Base-by-base conservation (phyloP, 352 stramenopile genomes). In the Phytopythium montanum region DNA sequence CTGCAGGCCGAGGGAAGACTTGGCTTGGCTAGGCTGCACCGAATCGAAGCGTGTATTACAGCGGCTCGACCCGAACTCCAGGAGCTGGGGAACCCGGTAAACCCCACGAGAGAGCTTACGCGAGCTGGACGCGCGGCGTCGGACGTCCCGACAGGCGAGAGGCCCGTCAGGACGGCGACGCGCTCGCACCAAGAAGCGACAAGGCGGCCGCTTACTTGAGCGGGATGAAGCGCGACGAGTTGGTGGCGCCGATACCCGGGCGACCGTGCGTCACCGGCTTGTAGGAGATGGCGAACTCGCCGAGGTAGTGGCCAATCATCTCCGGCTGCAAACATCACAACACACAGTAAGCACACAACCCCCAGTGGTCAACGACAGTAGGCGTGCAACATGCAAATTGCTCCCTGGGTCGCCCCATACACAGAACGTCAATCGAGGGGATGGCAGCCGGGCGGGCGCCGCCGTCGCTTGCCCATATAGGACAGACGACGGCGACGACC, bases 271-370 rank as follows among this genome's bases (percentile, higher is more conserved):
- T 91, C 51, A 99, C 97, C 56, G 97, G 96, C 90, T 99, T 99
- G 81, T 94, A 95, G 36, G 97, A 99, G 85, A 99, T 99, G 69
- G 97, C 98, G 74, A 99, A 99, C 82, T 99, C 98, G 83, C 95
- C 98, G 48, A 99, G 90, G 86, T 99, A 99, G 92, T 99, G 97
- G 64, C 97, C 98, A 61, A 99, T 97, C 98, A 99, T 99, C 80
- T 99, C 97, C 31, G 97, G 95, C 88, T 94, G 65, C 45, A 29
- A 71, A 63, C 31, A 48, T 44, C 12, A 60, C 48, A 53, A 14
- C 53, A n/a, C 42, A 46, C 14, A 18, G 66, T 71, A 28, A 80
- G 60, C 51, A 72, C 48, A 64, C 50, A 33, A 50, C 26, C 60
- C 44, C 18, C 51, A 23, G 45, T 34, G 18, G 52, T 38, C 59